Base-by-base conservation (phyloP, 331 rosid genomes). In the Malus hybrid region DNA sequence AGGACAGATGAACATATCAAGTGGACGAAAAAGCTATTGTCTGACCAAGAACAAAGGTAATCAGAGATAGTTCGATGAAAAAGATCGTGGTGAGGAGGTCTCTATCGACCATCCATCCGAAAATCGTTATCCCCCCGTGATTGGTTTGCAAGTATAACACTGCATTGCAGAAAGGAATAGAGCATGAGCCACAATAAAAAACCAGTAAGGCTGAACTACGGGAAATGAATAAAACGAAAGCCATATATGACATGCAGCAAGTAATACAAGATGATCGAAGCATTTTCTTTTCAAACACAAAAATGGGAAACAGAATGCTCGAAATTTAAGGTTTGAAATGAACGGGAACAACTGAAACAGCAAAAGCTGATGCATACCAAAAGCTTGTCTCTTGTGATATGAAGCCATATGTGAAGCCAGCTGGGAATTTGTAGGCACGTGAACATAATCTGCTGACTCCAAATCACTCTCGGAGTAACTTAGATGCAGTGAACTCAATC, bases 51-150 rank as follows among this genome's bases (percentile, higher is more conserved):
- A 92, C 83, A 67, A 90, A 92, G 50, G 96, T 92, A 52, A 92
- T 85, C 60, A 92, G 73, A 75, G 86, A 81, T 30, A 92, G 80
- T 75, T 90, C 93, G 33, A 92, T 85, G 82, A 92, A 92, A 78
- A 92, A 90, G 63, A 92, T 90, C 9, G 97, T 90, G 88, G 83
- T 92, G 74, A 92, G 79, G 44, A 92, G 93, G 58, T 82, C 86
- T 6, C 97, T 83, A 66, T 92, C 97, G n/a, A 90, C 92, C 62
- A 87, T 88, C 93, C 93, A 92, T 58, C 97, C 97, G 68, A 92
- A 92, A 67, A 92, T 87, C 4, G 97, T 90, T 80, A 92, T 87
- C 24, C 97, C 97, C 73, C 92, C 97, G 0, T 87, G 89, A 86
- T 92, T 92, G 44, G 89, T 82, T 81, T 90, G 97, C 90, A 92